Percentiles rank a stretch among this genome's conserved stretches.
Evolutionary conservation across 2,329 filamentous ascomycete genomes (phyloP).

Genomic region (Falciphora oryzae): DNA sequence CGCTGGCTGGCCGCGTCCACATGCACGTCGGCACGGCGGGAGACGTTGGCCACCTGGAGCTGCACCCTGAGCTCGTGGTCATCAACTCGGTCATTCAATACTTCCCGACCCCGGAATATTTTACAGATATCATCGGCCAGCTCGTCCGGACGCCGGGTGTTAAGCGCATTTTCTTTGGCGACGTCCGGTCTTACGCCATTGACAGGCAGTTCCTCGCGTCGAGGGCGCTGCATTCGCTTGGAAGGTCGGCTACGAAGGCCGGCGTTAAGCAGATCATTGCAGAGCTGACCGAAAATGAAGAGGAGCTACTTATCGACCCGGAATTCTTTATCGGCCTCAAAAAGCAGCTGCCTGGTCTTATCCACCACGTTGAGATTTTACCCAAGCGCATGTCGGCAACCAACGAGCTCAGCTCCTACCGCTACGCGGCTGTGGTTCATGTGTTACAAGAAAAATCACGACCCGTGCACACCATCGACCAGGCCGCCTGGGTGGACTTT

Average conservation of each 20-base stretch:
- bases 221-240: background rate
- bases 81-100: constrained; percentile 3
- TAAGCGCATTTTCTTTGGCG: background rate
- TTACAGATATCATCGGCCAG: background rate
- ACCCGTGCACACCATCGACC: background rate
- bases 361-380: background rate
- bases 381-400: background rate
- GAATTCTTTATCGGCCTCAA: background rate
- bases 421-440: background rate
- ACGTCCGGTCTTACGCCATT: background rate
- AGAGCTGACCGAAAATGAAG: background rate
- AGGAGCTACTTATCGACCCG: constrained; percentile 2
- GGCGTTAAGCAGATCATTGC: background rate
- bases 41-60: background rate
- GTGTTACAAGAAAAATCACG: background rate
- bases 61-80: background rate
- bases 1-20: background rate
- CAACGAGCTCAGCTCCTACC: constrained; percentile 1
- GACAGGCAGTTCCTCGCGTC: background rate
- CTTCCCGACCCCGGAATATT: background rate
- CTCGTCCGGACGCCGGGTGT: background rate
- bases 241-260: background rate
- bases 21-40: constrained; percentile 1
- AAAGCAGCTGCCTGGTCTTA: background rate
- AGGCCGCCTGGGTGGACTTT: background rate